Evolutionary conservation across 345 rosid genomes (phyloP).

Genomic region (Lumnitzera littorea): DNA sequence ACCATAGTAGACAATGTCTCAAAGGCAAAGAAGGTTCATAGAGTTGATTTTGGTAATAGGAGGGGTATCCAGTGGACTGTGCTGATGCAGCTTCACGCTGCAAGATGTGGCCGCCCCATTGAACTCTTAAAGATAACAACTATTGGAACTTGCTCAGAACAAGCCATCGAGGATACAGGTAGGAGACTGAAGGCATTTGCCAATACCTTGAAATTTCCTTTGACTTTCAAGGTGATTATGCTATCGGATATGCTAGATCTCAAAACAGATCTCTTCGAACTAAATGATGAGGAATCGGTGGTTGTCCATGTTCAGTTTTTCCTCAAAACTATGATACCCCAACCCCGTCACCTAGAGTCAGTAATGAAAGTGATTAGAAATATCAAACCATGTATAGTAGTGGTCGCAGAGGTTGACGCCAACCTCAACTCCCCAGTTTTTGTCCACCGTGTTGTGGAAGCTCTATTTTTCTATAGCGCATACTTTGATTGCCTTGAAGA

Average conservation of each 20-base stretch:
- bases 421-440: conserved; percentile 21
- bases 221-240: conserved; percentile 11
- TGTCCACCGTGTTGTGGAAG: conserved; percentile 13
- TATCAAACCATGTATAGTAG: conserved; percentile 20
- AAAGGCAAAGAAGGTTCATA: conserved; percentile 21
- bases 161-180: conserved; percentile 12
- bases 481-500: conserved; percentile 24
- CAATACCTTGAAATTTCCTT: conserved; percentile 9
- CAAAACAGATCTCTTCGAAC: conserved; percentile 13
- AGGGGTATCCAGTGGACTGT: conserved; percentile 16
- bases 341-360: conserved; percentile 10
- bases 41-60: conserved; percentile 2
- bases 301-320: conserved; percentile 11
- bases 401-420: conserved; percentile 15
- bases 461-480: conserved; percentile 17
- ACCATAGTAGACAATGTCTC: conserved; percentile 22
- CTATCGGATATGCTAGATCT: conserved; percentile 12
- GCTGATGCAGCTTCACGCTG: conserved; percentile 24
- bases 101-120: conserved; percentile 10
- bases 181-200: conserved; percentile 15
- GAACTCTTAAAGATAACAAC: conserved; percentile 26
- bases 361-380: conserved; percentile 16
- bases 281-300: conserved; percentile 11
- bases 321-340: conserved; percentile 5
- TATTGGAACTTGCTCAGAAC: conserved; percentile 4